Percentiles rank a stretch among this genome's conserved stretches.
phyloP scores from a whole-genome alignment of 306 rosid species.

The Senna tora region DNA sequence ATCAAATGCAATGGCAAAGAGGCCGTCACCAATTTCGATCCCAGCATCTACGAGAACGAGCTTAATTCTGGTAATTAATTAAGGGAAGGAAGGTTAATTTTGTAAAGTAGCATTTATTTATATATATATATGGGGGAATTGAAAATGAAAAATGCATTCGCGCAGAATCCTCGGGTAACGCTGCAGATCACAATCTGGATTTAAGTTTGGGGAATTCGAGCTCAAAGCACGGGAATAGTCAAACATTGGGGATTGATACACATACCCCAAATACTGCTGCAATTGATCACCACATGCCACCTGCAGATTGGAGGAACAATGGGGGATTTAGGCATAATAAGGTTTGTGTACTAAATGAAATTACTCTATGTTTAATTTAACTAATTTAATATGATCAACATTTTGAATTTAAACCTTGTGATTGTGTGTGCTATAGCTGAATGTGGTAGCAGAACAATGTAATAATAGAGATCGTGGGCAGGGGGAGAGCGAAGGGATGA shows the following conservation, averaged over 20 bases:
- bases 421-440: slow-evolving; percentile 30
- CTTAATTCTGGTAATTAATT: slow-evolving; percentile 73
- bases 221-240: slow-evolving; percentile 41
- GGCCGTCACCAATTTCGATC: slow-evolving; percentile 97
- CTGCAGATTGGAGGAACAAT: slow-evolving; percentile 47
- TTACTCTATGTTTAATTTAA: too few species aligned
- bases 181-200: slow-evolving; percentile 63
- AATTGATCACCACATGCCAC: slow-evolving; percentile 38
- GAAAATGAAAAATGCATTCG: slow-evolving; percentile 1
- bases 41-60: slow-evolving; percentile 84
- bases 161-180: slow-evolving; percentile 50
- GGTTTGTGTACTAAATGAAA: slow-evolving; percentile 14
- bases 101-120: not conserved
- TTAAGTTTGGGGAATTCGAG: slow-evolving; percentile 69
- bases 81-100: not conserved
- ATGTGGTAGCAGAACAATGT: slow-evolving; percentile 46
- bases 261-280: slow-evolving; percentile 30
- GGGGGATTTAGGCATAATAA: slow-evolving; percentile 47
- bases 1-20: slow-evolving; percentile 97
- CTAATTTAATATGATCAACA: too few species aligned
- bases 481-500: slow-evolving; percentile 53
- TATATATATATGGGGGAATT: slow-evolving; percentile 1
- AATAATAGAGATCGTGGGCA: slow-evolving; percentile 37
- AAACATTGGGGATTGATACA: slow-evolving; percentile 40
- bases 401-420: too few species aligned